Evolutionary conservation across 305 asterid species (phyloP), one percentile per base, ranked within the genome.

Genomic region (Solanum chacoense): DNA sequence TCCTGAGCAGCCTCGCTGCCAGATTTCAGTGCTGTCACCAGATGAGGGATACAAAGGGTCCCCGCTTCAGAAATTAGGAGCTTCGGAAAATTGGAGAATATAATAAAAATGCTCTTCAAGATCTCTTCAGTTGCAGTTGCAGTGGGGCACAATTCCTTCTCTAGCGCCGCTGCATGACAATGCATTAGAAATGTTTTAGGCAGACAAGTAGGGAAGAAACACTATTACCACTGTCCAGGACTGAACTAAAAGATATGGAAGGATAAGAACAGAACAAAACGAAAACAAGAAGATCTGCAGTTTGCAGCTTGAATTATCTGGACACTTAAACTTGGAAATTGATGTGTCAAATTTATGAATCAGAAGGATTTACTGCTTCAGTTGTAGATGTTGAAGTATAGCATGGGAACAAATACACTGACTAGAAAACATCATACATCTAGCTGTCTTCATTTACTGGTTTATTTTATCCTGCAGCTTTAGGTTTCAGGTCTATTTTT

Each of bases 1-100:
- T 98, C 99, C 93, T 98, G 99, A 85, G 98, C 93, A 40, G 98
- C 98, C 92, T 98, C 99, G 5, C 98, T 93, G 24, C 98, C 98
- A 63, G 99, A 96, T 95, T 96, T 98, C 18, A 98, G 98, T 89
- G 99, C 96, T 11, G 98, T 93, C 67, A 98, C 99, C 29, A 98
- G 91, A 93, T 98, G 98, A 50, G 99, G 99, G 88, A 98, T 98
- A 89, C 99, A 96, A 74, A 95, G 92, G 7, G 99, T 96, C 84
- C 98, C 99, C 77, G 98, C 99, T 90, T 98, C 99, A 3, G 99
- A 93, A 75, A 98, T 98, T 93, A 98, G 93, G 88, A 98, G 93
- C 85, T 99, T 98, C 29, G 99, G 99, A 84, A 98, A 98, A 91
- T 96, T 98, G 18, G 98, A 98, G 24, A 96, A 96, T 59, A 98